Base-by-base conservation (phyloP, 2,329 filamentous ascomycete genomes). In the Penicillium sp. region DNA sequence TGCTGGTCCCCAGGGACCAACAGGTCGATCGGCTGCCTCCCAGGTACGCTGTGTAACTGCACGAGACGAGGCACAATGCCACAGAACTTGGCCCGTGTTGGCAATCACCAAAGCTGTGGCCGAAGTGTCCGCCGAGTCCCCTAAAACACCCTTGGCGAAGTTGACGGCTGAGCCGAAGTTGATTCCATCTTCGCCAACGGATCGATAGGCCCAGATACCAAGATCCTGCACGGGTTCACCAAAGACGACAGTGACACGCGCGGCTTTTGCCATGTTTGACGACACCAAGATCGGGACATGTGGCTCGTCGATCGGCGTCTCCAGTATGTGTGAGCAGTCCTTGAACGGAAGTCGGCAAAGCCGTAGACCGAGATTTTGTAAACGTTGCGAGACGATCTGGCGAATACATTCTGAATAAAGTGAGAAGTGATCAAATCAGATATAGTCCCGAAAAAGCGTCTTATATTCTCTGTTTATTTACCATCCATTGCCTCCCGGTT, bases 11-110 rank as follows among this genome's bases (percentile, higher is more conserved):
- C 87, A 81, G 9, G 84, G 82, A 2, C 82, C 76, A 41, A 81
- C 86, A 48, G 76, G 73, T 57, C 84, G 77, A 1, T 84, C 83
- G 39, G 85, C 69, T 1, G 74, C 75, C 6, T 73, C 63, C 74
- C 84, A 86, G 3, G 76, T 77, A 0, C 64, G 62, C 1, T 76
- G 64, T 1, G 80, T 86, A 51, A 95, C 73, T 0, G 82, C 75
- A 42, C 78, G 76, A 44, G 76, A 69, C 1, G 76, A 76, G 44
- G 79, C 76, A 36, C 86, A 81, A 65, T 86, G 88, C 83, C 88
- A 96, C 59, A 84, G 74, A 13, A 87, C 72, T 68, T 94, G 83
- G 4, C 88, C 88, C 4, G 82, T 75, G 63, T 95, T 96, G 39
- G 88, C 80, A 26, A 95, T 72, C 27, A 96, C 70, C 47, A 96